Evolutionary conservation across 2,329 filamentous ascomycete genomes (phyloP).

Genomic region (Aspergillus fischeri): DNA sequence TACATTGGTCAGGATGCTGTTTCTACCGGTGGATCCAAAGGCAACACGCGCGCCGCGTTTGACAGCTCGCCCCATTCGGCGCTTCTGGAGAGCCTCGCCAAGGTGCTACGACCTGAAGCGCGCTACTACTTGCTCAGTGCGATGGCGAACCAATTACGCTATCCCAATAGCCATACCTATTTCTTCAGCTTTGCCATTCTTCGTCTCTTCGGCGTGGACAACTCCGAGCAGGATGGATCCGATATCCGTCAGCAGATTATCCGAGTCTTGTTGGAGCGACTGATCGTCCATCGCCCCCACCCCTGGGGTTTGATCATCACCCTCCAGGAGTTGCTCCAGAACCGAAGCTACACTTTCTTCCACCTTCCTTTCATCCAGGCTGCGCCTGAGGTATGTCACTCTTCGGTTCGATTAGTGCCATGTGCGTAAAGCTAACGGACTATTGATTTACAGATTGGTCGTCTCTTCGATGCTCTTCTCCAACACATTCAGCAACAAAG

Average conservation of each 20-base stretch:
- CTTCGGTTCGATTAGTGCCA: not conserved
- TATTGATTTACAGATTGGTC: constrained; percentile 34
- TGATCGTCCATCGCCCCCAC: constrained; percentile 85
- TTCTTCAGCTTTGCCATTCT: constrained; percentile 87
- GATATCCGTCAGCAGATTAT: constrained; percentile 89
- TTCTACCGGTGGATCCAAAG: constrained; percentile 54
- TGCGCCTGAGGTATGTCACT: constrained; percentile 67
- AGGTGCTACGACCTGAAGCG: constrained; percentile 69
- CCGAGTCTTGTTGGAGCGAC: constrained; percentile 78
- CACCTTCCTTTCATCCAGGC: constrained; percentile 88
- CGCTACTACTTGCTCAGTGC: constrained; percentile 80
- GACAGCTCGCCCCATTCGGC: constrained; percentile 65
- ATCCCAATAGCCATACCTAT: constrained; percentile 81
- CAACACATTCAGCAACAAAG: constrained; percentile 47
- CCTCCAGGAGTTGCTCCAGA: constrained; percentile 84
- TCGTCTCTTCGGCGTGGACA: constrained; percentile 75
- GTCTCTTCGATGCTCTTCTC: constrained; percentile 43
- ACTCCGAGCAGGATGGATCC: constrained; percentile 64
- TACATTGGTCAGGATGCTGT: constrained; percentile 75
- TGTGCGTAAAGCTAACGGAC: constrained; percentile 2
- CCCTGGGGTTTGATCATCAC: constrained; percentile 93
- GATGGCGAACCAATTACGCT: constrained; percentile 88
- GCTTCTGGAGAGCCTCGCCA: constrained; percentile 70
- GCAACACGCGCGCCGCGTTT: constrained; percentile 56
- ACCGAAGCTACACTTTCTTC: constrained; percentile 87